Conservation (phyloP, 2,329 filamentous ascomycete species). For the Talaromyces atroroseus region DNA sequence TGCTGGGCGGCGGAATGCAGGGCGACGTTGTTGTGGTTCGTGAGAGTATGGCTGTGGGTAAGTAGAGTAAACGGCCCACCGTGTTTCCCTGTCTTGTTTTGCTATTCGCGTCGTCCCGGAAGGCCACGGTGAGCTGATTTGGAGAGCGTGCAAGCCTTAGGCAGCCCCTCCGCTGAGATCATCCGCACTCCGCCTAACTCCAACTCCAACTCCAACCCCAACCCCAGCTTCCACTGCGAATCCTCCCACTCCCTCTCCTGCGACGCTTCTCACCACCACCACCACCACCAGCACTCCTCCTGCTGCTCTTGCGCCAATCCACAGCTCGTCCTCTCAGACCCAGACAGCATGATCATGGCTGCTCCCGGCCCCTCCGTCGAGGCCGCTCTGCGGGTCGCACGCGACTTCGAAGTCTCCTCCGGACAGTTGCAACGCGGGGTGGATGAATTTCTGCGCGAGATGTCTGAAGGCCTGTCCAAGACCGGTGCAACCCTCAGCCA, state of each 20-base stretch:
- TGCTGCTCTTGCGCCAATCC: constrained; percentile 6
- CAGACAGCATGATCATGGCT: constrained; percentile 12
- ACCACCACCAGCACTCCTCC: not conserved
- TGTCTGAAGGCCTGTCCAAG: constrained; percentile 75
- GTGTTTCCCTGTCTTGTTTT: not conserved
- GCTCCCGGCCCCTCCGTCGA: constrained; percentile 44
- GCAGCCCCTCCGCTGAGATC: constrained; percentile 8
- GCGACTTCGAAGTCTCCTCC: constrained; percentile 78
- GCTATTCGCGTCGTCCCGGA: not conserved
- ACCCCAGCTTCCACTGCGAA: no score
- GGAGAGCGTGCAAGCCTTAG: not conserved
- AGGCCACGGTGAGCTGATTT: not conserved
- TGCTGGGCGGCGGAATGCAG: constrained; percentile 6
- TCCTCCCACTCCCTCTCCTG: not conserved
- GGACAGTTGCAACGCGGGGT: constrained; percentile 75
- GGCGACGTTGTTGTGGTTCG: not conserved
- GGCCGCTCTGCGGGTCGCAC: constrained; percentile 73
- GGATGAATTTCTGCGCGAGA: constrained; percentile 77
- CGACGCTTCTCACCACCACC: not conserved
- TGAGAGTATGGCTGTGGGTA: not conserved
- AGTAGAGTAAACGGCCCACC: no score
- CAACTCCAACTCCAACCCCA: not conserved
- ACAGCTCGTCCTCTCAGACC: not conserved
- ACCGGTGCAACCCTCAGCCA: constrained; percentile 82
- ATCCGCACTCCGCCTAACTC: not conserved